A percentile compares a stretch with the other conserved stretches of the same genome.
Evolutionary conservation across 2,329 filamentous ascomycete species (phyloP).

Genomic region (Microdochium paspali): DNA sequence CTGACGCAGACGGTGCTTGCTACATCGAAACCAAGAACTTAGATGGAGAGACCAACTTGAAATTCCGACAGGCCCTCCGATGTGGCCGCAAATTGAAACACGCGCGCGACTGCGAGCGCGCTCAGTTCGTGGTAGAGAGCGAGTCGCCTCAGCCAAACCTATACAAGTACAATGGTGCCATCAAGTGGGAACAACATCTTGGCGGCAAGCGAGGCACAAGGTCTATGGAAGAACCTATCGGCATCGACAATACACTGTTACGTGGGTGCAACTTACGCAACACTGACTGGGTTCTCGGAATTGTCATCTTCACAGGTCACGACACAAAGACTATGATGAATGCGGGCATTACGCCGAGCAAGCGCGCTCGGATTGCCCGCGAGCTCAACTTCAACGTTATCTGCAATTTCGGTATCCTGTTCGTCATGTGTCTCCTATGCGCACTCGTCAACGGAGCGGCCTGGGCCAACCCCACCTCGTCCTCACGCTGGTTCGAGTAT

Average conservation of each 20-base stretch:
- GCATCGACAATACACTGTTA: conserved; percentile 89
- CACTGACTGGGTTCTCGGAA: conserved; percentile 88
- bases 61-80: conserved; percentile 84
- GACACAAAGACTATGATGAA: conserved; percentile 99
- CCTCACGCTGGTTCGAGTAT: conserved; percentile 74
- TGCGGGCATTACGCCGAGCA: conserved; percentile 87
- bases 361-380: conserved; percentile 81
- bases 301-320: conserved; percentile 89
- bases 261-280: conserved; percentile 91
- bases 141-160: conserved; percentile 88
- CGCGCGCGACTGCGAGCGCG: conserved; percentile 82
- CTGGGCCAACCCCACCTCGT: conserved; percentile 68
- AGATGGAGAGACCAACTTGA: conserved; percentile 95
- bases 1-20: conserved; percentile 86
- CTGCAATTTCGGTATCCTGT: conserved; percentile 87
- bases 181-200: conserved; percentile 74
- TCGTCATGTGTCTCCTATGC: conserved; percentile 79
- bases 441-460: conserved; percentile 77
- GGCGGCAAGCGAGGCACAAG: conserved; percentile 47
- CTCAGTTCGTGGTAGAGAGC: conserved; percentile 82
- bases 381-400: conserved; percentile 97
- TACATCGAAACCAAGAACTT: conserved; percentile 98
- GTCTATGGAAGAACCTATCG: conserved; percentile 85
- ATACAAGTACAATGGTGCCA: conserved; percentile 86
- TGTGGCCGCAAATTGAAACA: conserved; percentile 77